Evolutionary conservation across 441 rosid genomes (phyloP).

Genomic region (Adansonia rubrostipa): DNA sequence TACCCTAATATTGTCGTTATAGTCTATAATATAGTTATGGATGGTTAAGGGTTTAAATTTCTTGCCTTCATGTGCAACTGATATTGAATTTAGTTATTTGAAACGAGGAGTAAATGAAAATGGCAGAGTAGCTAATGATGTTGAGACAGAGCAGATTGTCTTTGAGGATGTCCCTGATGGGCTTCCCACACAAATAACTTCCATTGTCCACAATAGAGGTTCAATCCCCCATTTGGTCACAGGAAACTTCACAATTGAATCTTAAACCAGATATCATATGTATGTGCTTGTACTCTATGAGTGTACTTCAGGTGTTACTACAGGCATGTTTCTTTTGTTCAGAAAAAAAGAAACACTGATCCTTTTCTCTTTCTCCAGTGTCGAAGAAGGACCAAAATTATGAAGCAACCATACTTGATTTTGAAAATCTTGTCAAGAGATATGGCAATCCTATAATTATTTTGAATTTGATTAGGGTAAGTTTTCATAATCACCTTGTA

Average conservation of each 20-base stretch:
- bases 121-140: conserved; percentile 99
- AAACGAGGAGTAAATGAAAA: conserved; percentile 96
- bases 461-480: conserved; percentile 90
- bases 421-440: conserved; percentile 88
- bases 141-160: conserved; percentile 97
- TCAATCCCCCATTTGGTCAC: conserved; percentile 99
- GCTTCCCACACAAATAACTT: conserved; percentile 74
- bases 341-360: neutral
- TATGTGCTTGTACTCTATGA: conserved; percentile 43
- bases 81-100: conserved; percentile 68
- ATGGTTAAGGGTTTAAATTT: conserved; percentile 16
- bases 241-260: conserved; percentile 96
- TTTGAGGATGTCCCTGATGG: conserved; percentile 86
- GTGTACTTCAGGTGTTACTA: conserved; percentile 25
- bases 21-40: conserved; percentile 10
- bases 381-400: conserved; percentile 86
- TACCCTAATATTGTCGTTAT: neutral
- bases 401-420: conserved; percentile 94
- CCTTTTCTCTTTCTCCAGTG: conserved; percentile 47
- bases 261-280: conserved; percentile 92
- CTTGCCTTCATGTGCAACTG: conserved; percentile 12
- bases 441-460: conserved; percentile 96
- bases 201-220: conserved; percentile 95
- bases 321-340: neutral
- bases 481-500: conserved; percentile 30